Conservation (phyloP, 2,329 filamentous ascomycete genomes). For the Venturiaceae sp. region DNA sequence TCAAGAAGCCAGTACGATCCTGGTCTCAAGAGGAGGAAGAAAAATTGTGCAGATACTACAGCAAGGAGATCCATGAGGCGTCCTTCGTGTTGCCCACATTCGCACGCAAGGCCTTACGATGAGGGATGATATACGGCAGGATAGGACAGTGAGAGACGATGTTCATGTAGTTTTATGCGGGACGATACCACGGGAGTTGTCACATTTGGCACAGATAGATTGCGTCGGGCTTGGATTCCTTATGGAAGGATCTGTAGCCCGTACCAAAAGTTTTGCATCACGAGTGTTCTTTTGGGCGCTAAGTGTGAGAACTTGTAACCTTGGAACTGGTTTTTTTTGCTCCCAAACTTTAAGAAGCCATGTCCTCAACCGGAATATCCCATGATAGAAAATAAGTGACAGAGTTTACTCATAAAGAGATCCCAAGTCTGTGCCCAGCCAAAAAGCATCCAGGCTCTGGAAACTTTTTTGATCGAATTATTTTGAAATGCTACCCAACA, state of each 20-base stretch:
- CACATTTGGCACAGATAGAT: not conserved
- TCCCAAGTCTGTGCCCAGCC: not conserved
- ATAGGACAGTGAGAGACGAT: not conserved
- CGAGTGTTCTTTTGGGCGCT: not conserved
- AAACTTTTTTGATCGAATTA: too few relatives aligned
- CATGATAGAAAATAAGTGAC: too few relatives aligned
- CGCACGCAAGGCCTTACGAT: slow-evolving; percentile 59
- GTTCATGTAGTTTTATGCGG: not conserved
- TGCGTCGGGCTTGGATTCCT: not conserved
- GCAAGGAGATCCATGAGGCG: slow-evolving; percentile 90
- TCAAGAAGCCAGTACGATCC: slow-evolving; percentile 73
- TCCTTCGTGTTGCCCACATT: slow-evolving; percentile 91
- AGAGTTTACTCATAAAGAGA: not conserved
- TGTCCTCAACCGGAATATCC: too few relatives aligned
- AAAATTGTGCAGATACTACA: slow-evolving; percentile 93
- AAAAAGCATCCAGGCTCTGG: not conserved
- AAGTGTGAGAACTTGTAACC: too few relatives aligned
- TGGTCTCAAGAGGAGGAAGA: slow-evolving; percentile 86
- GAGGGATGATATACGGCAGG: not conserved
- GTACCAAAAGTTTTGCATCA: not conserved
- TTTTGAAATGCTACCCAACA: too few relatives aligned
- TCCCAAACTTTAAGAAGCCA: too few relatives aligned
- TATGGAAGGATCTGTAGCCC: not conserved
- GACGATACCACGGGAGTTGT: slow-evolving; percentile 1
- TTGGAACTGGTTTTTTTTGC: too few relatives aligned